Percentiles rank a stretch among this genome's conserved stretches.
Evolutionary conservation across 139 green algal species (phyloP).

Genomic region (Tetradesmus lagerheimii): DNA sequence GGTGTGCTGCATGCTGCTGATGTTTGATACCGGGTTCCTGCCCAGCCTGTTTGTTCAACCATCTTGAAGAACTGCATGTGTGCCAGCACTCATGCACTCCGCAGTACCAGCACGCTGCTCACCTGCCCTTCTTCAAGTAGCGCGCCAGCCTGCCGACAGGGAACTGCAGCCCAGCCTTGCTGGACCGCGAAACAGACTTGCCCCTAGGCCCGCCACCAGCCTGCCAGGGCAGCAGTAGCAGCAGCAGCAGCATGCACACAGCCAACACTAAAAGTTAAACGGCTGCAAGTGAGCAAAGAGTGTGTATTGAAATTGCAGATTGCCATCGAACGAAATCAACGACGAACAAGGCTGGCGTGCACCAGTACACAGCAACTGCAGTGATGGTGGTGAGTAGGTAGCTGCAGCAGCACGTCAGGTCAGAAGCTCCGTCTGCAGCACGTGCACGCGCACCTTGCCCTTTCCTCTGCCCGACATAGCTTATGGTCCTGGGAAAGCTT

Average conservation of each 20-base stretch:
- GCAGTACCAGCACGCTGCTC: background rate
- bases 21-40: too few species aligned
- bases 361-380: too few species aligned
- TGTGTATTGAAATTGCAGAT: too few species aligned
- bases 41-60: too few species aligned
- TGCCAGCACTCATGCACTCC: too few species aligned
- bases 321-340: too few species aligned
- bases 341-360: too few species aligned
- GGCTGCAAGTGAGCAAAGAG: too few species aligned
- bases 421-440: background rate
- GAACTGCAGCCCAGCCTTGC: constrained; percentile 92
- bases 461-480: background rate
- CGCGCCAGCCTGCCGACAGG: constrained; percentile 83
- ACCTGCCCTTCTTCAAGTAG: constrained; percentile 86
- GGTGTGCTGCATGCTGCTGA: too few species aligned
- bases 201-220: background rate
- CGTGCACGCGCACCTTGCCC: background rate
- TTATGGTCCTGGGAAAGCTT: background rate
- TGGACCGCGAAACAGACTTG: constrained; percentile 83
- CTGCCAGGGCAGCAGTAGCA: background rate
- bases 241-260: background rate
- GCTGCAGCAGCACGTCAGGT: background rate
- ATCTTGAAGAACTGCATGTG: too few species aligned
- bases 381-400: too few species aligned
- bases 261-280: too few species aligned